Percentiles rank a stretch among this genome's conserved stretches.
These are phyloP conservation scores for Phytopythium helicoides DNA, from an alignment of 352 stramenopile species.

Conservation along the genomic window DNA sequence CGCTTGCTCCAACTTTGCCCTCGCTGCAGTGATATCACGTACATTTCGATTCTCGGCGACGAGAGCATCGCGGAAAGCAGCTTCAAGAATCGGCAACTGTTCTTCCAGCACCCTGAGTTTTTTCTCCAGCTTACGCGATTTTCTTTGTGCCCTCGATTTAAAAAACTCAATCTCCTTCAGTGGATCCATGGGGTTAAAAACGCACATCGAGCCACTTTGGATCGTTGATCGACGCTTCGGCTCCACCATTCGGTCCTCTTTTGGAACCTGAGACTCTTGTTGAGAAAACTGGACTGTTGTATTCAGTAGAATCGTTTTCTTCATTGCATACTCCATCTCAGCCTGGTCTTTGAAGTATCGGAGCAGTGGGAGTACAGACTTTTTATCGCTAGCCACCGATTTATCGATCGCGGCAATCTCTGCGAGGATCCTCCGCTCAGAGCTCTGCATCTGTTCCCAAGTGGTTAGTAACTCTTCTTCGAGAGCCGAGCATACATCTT, in stretches of 20 bases:
- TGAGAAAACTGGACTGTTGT: neutral
- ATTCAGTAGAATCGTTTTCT: neutral
- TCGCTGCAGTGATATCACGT: conserved; percentile 24
- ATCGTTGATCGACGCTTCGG: neutral
- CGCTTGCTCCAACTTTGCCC: conserved; percentile 30
- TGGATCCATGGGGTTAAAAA: conserved; percentile 2
- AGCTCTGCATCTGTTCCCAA: conserved; percentile 2
- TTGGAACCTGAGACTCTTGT: neutral
- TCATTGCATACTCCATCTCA: conserved; percentile 3
- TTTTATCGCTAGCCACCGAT: no score
- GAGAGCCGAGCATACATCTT: conserved; percentile 29
- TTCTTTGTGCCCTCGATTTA: conserved; percentile 35
- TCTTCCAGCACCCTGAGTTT: conserved; percentile 34
- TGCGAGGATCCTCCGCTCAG: neutral
- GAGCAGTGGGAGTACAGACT: conserved; percentile 1
- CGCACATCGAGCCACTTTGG: neutral
- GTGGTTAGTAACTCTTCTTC: conserved; percentile 32
- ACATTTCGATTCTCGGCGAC: conserved; percentile 10
- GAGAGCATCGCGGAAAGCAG: conserved; percentile 26
- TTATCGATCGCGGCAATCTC: neutral
- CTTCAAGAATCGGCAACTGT: conserved; percentile 22
- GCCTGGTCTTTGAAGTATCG: conserved; percentile 7
- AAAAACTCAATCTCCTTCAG: conserved; percentile 16
- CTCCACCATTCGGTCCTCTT: neutral
- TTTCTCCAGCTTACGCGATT: conserved; percentile 56